Conservation (phyloP, 225 moss, liverwort and hornwort species). For the Bryoerythrophyllum caledonicum region DNA sequence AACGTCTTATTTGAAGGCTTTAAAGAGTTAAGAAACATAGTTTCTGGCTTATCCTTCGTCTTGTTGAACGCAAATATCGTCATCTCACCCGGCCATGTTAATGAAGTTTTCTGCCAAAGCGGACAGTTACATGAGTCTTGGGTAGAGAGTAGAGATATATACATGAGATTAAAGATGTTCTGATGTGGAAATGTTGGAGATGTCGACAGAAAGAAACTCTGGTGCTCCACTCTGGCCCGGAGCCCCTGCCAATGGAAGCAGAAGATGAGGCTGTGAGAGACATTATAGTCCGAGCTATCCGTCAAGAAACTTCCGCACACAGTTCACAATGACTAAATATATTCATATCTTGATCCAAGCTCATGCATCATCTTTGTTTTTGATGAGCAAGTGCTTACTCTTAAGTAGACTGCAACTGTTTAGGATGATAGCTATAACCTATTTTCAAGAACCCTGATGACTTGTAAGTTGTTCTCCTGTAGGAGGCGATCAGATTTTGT, state of each 20-base stretch:
- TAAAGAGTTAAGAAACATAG: slow-evolving; percentile 33
- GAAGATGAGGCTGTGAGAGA: slow-evolving; percentile 45
- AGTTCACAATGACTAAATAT: slow-evolving; percentile 18
- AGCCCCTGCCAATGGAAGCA: slow-evolving; percentile 34
- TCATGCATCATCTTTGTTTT: background rate
- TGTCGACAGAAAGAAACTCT: slow-evolving; percentile 38
- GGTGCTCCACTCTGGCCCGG: slow-evolving; percentile 21
- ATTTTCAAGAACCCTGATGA: background rate
- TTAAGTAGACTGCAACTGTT: too few species aligned
- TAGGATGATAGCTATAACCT: background rate
- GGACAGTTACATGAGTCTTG: background rate
- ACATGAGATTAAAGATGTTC: slow-evolving; percentile 6
- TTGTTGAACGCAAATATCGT: slow-evolving; percentile 4
- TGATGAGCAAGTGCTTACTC: background rate
- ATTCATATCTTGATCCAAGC: background rate
- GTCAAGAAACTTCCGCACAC: slow-evolving; percentile 18
- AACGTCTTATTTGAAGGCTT: slow-evolving; percentile 33
- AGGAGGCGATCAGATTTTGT: background rate
- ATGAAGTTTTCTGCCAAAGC: background rate
- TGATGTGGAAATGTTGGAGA: slow-evolving; percentile 32
- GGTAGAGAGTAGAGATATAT: background rate
- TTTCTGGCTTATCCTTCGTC: background rate
- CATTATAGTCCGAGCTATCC: slow-evolving; percentile 37
- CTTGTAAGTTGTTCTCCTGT: background rate
- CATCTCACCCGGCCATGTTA: background rate